Base-by-base conservation (phyloP, 2,329 filamentous ascomycete species). In the Cryphonectria radicalis region DNA sequence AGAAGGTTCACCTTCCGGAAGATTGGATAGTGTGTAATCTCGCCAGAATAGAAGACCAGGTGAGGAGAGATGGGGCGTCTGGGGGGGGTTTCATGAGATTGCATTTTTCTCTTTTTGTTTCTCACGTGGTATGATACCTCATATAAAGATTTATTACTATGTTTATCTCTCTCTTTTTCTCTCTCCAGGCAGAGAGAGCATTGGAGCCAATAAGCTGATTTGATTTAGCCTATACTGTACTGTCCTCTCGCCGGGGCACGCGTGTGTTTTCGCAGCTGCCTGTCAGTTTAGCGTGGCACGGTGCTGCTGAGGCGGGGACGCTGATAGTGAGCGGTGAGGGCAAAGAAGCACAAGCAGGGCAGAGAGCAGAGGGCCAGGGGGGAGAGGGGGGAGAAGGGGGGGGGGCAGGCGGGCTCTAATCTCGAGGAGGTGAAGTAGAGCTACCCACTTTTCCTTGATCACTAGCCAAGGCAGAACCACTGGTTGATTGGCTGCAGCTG, bases 401-500 rank as follows among this genome's bases (percentile, higher is more conserved):
- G 22, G 10, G 4, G 10, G 6, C n/a, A 25, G 37, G 60, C 8
- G 35, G 32, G 22, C 57, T 25, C 57, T n/a, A 37, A 40, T 11
- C 35, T 37, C n/a, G 37, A 25, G 46, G 35, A 32, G 32, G 40
- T 28, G 43, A 55, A 32, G 60, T 8, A 42, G 55, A 42, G 50
- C 42, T 40, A 4, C 37, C 66, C 66, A 55, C 66, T 63, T 25
- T 50, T 68, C 19, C 32, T 35, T 40, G 37, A 1, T 11, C 28
- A 42, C 19, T 19, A 37, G 40, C 8, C 60, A 40, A n/a, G 22
- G 35, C 8, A 19, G 25, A 17, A 40, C 11, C 57, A 1, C 19
- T 32, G 32, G n/a, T 6, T 63, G 37, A 68, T 68, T 68, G 66
- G 66, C 40, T 46, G 28, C 6, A 50, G 22, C 22, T 17, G 57